Percentiles rank a stretch among this genome's conserved stretches.
Conservation (phyloP, 2,329 filamentous ascomycete genomes). For the Pseudogymnoascus sp. region DNA sequence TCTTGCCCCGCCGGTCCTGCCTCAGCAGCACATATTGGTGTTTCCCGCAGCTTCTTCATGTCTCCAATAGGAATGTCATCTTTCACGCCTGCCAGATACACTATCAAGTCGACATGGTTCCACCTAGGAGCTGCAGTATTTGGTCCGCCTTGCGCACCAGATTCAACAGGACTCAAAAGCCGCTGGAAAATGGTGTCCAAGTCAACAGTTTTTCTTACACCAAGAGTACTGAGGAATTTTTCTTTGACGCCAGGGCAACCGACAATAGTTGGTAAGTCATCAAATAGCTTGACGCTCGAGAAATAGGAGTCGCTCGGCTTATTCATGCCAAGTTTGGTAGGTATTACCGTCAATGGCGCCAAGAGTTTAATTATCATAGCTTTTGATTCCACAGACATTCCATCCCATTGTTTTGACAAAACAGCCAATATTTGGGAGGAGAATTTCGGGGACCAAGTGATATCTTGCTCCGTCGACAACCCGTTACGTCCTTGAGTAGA, state of each 20-base stretch:
- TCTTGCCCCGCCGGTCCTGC: slow-evolving; percentile 49
- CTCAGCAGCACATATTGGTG: slow-evolving; percentile 77
- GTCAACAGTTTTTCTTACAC: slow-evolving; percentile 92
- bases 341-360: slow-evolving; percentile 65
- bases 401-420: slow-evolving; percentile 85
- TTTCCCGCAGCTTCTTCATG: slow-evolving; percentile 67
- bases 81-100: slow-evolving; percentile 83
- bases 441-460: slow-evolving; percentile 66
- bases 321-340: slow-evolving; percentile 85
- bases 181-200: slow-evolving; percentile 87
- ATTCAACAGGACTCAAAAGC: slow-evolving; percentile 56
- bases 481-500: slow-evolving; percentile 49
- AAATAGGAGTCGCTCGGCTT: slow-evolving; percentile 85
- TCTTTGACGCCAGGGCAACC: slow-evolving; percentile 77
- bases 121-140: slow-evolving; percentile 52
- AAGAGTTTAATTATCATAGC: slow-evolving; percentile 57
- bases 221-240: slow-evolving; percentile 74
- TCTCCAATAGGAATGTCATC: slow-evolving; percentile 82
- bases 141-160: slow-evolving; percentile 37
- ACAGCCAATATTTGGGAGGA: slow-evolving; percentile 69
- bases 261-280: slow-evolving; percentile 78
- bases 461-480: slow-evolving; percentile 54
- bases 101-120: slow-evolving; percentile 92
- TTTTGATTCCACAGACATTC: slow-evolving; percentile 59
- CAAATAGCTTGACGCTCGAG: slow-evolving; percentile 85